A percentile compares a stretch with the other conserved stretches of the same genome.
Conservation (phyloP, 345 rosid genomes). For the Eucalyptus microcorys region DNA sequence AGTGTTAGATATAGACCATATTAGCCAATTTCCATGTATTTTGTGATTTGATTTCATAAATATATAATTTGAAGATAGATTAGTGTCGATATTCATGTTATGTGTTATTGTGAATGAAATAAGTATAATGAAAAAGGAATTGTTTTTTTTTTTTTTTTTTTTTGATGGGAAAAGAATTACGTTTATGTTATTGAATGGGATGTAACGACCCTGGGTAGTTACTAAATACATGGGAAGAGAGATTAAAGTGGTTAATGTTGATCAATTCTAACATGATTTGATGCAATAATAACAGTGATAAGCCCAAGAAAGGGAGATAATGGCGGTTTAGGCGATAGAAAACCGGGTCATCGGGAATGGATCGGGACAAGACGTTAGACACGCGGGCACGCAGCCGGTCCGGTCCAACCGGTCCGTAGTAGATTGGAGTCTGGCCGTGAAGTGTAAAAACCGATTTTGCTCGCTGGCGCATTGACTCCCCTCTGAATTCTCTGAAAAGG, state of each 20-base stretch:
- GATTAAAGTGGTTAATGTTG: not conserved
- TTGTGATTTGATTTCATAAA: not conserved
- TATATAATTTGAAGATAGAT: not conserved
- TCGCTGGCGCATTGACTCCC: not conserved
- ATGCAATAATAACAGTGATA: not conserved
- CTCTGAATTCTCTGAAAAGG: not conserved
- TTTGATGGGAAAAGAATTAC: not conserved
- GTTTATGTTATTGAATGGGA: not conserved
- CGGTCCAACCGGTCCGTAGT: not conserved
- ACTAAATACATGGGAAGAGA: not conserved
- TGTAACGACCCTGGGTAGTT: not conserved
- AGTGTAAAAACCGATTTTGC: not conserved
- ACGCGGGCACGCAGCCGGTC: not conserved
- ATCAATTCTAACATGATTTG: not conserved
- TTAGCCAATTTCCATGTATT: not conserved
- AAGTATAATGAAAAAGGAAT: not conserved
- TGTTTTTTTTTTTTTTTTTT: not conserved
- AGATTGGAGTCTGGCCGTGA: not conserved
- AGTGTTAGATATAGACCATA: not conserved
- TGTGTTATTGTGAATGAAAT: not conserved
- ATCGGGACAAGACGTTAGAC: not conserved
- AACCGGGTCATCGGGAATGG: not conserved
- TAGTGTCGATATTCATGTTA: not conserved
- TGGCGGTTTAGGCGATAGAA: not conserved
- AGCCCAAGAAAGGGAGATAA: not conserved